Conservation (phyloP, 257 asterid genomes). For the Solanum corneliomulleri region DNA sequence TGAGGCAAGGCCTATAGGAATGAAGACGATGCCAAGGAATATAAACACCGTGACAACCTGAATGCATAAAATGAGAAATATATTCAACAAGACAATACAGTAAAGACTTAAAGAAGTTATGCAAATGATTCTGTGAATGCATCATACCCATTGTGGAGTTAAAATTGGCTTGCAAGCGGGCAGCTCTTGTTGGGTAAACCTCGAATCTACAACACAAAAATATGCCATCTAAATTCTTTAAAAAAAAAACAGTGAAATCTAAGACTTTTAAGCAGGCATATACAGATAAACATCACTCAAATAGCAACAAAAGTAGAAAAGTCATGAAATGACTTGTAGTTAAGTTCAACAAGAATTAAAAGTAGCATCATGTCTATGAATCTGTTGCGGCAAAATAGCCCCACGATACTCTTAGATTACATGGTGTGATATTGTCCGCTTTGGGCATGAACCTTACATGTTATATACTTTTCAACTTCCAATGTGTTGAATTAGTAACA, state of each 20-base stretch:
- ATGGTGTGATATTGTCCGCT: neutral
- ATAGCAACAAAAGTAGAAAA: neutral
- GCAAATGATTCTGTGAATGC: neutral
- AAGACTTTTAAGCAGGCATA: neutral
- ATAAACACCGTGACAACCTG: constrained; percentile 68
- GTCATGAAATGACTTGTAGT: neutral
- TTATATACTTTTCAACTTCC: neutral
- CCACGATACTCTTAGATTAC: neutral
- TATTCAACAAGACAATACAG: neutral
- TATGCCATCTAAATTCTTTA: neutral
- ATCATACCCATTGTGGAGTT: constrained; percentile 71
- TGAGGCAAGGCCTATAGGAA: constrained; percentile 74
- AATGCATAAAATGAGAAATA: neutral
- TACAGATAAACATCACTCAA: neutral
- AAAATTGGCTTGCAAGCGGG: constrained; percentile 95
- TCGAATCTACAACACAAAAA: constrained; percentile 52
- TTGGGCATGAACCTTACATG: neutral
- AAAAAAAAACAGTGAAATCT: neutral
- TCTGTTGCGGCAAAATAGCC: neutral
- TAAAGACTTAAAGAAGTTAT: neutral
- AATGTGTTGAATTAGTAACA: neutral
- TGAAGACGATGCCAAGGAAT: constrained; percentile 51
- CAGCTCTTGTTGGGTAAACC: constrained; percentile 92
- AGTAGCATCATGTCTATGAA: neutral
- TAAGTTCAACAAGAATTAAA: neutral